Evolutionary conservation across 1,139 yeast genomes (phyloP), one percentile per base, ranked within the genome.

Genomic region (Lodderomyces jiufengensis): DNA sequence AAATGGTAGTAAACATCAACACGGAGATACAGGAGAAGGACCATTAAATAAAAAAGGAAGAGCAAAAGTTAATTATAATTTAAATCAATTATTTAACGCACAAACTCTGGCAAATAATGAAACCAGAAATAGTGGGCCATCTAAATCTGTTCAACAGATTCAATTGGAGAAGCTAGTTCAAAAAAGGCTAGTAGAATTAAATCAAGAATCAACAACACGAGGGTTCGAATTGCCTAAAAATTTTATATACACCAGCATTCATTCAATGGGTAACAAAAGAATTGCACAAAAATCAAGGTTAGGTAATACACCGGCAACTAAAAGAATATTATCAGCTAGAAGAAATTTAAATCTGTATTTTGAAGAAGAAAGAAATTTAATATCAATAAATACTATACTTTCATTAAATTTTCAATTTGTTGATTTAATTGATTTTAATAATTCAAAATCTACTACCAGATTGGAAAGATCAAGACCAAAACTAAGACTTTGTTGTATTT

Each of bases 221-320:
- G 46, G 52, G 3, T 70, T 70, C 41, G 76, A 70, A 37, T 51
- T 69, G 21, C 74, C 76, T 10, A 69, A 69, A 40, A 61, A 59
- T 38, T 68, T 69, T 42, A 54, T 61, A 16, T 67, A 66, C 47
- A 59, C 60, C 25, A 56, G 64, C 39, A 52, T 59, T 20, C 62
- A 59, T 47, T 45, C 55, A 35, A 9, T n/a, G 5, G 46, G 50
- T 11, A 32, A 42, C 24, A 34, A 43, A 7, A 50, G 51, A 15
- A 48, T 45, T 27, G 39, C 47, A 18, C 54, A 57, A 31, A 58
- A 56, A 34, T 47, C 64, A 7, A 55, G 70, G 37, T 52, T 61
- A 18, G 76, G 76, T 3, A 68, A 65, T 40, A 70, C 75, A 3
- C 73, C 74, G 5, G 56, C 71, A 9, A 67, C 76, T 1, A 70